These are phyloP conservation scores for Paecilomyces niveus DNA, from an alignment of 2,329 filamentous ascomycete genomes.

Conservation along the genomic window DNA sequence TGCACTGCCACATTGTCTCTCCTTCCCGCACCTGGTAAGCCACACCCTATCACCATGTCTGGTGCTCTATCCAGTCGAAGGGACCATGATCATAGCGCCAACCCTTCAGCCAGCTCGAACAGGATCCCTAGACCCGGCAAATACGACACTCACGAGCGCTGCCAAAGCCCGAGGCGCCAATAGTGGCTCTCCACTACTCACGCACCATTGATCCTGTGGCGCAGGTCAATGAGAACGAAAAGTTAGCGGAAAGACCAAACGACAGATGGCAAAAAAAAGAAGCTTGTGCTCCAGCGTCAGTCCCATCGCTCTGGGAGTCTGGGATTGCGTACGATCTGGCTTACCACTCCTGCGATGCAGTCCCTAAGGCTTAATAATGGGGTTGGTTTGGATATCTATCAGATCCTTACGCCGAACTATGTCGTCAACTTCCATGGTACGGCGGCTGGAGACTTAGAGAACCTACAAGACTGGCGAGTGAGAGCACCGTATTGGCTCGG, in stretches of 20 bases:
- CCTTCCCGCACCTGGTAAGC: neutral
- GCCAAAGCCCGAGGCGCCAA: neutral
- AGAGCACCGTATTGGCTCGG: neutral
- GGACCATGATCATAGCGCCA: neutral
- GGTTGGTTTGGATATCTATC: neutral
- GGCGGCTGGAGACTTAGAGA: neutral
- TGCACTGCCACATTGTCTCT: neutral
- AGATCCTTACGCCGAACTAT: neutral
- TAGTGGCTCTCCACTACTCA: neutral
- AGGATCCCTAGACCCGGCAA: neutral
- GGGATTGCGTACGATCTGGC: neutral
- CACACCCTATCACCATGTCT: neutral
- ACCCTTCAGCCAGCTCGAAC: neutral
- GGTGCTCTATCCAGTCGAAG: neutral
- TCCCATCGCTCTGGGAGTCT: neutral
- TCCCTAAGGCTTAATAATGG: neutral
- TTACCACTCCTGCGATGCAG: neutral
- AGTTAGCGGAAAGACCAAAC: neutral
- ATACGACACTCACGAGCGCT: neutral
- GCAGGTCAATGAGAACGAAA: neutral
- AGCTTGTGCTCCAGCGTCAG: neutral
- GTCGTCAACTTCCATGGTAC: neutral
- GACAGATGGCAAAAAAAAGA: neutral
- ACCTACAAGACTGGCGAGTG: neutral
- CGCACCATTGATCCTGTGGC: neutral